Base-by-base conservation (phyloP, 2,329 filamentous ascomycete genomes). In the Trichoderma lentiforme region DNA sequence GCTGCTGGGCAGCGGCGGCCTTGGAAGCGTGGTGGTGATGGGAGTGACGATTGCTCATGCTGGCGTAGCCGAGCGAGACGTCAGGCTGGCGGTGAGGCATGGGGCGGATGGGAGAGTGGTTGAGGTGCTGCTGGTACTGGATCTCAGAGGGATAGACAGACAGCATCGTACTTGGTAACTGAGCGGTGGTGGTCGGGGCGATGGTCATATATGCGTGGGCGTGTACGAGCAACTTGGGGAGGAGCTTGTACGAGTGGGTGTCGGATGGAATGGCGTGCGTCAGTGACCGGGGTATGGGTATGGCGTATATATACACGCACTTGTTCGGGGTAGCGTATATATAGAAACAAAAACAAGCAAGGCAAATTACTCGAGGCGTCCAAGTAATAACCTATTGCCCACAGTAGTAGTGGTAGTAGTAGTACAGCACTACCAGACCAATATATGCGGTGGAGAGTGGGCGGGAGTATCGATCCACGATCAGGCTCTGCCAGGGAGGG, bases 81-180 rank as follows among this genome's bases (percentile, higher is more conserved):
- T 74, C 74, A 62, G 73, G 60, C 66, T 76, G 75, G 57, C 76
- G 75, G 63, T 77, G 76, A 72, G 76, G 76, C 76, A 76, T 76
- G 51, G 69, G 68, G 69, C 56, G 72, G 69, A 67, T 34, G 53
- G 63, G 61, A 6, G 69, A 64, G 21, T 67, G 58, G 28, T 73
- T 72, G 67, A 70, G 67, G 43, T 70, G 65, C 18, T 72, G 71
- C 56, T 72, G 63, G 21, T 71, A 47, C 43, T 74, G 74, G 57
- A 63, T 72, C 26, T 74, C 68, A 24, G 73, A 73, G 34, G 73
- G 64, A 51, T 74, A 67, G 62, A 76, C 73, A 63, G 75, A 76
- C 73, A 76, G 74, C 75, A 76, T 76, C 61, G 71, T 72, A 72
- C 28, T 70, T 34, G 57, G 34, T 64, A 58, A n/a, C 39, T 60